Evolutionary conservation across 768 basidiomycete species (phyloP).

Genomic region (Mycena maculata): DNA sequence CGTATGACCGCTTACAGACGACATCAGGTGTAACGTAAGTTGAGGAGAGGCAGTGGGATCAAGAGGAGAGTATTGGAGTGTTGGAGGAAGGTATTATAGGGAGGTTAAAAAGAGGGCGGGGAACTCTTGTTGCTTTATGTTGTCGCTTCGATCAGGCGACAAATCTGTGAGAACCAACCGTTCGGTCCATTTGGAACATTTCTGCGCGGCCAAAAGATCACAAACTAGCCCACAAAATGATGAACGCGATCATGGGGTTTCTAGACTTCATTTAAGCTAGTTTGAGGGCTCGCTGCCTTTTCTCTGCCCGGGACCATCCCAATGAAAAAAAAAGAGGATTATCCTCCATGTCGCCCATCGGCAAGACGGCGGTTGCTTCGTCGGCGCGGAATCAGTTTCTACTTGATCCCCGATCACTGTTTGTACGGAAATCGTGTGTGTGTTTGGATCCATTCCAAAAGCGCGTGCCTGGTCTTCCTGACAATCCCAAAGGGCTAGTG

Average conservation of each 20-base stretch:
- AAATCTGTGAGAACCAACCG: constrained; percentile 31
- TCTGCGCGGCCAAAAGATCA: neutral
- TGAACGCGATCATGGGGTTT: constrained; percentile 6
- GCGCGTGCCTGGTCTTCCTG: constrained; percentile 22
- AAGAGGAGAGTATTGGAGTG: constrained; percentile 52
- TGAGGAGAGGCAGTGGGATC: constrained; percentile 64
- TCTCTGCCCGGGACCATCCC: neutral
- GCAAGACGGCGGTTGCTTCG: constrained; percentile 28
- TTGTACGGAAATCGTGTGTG: too few relatives aligned
- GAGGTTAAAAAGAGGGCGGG: constrained; percentile 33
- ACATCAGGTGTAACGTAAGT: constrained; percentile 69
- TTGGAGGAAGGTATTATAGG: constrained; percentile 38
- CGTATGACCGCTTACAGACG: constrained; percentile 68
- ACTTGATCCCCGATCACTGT: constrained; percentile 24
- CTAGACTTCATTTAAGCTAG: constrained; percentile 34
- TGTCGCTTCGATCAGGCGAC: constrained; percentile 31
- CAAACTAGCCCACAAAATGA: neutral
- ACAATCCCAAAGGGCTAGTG: constrained; percentile 33
- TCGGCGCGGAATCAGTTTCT: constrained; percentile 8
- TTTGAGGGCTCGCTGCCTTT: constrained; percentile 22
- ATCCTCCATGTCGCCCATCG: constrained; percentile 9
- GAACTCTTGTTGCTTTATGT: constrained; percentile 32
- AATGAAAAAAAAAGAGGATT: constrained; percentile 2
- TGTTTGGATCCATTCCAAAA: constrained; percentile 2
- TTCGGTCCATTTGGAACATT: constrained; percentile 28